These are phyloP conservation scores for Rhizophora apiculata DNA, from an alignment of 345 rosid species.

Conservation along the genomic window DNA sequence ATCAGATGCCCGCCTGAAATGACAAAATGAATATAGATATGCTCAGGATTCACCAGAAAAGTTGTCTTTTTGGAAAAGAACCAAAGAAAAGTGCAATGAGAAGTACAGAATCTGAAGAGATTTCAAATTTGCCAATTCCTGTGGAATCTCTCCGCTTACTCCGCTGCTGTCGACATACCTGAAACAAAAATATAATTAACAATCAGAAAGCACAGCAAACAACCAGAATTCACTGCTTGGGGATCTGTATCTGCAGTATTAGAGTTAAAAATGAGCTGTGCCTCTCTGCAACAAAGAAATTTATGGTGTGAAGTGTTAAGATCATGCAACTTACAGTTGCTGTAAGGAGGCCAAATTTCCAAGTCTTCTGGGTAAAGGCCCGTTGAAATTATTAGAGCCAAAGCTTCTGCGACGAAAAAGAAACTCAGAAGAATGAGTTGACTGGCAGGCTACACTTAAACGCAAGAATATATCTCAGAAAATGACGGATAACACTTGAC, in stretches of 20 bases:
- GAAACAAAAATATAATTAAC: slow-evolving; percentile 17
- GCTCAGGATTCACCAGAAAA: slow-evolving; percentile 3
- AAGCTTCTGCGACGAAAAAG: slow-evolving; percentile 39
- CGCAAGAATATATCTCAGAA: background rate
- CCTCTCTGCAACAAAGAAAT: too few species aligned
- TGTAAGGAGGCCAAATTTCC: slow-evolving; percentile 46
- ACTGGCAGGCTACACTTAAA: background rate
- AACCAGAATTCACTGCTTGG: background rate
- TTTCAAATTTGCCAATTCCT: slow-evolving; percentile 43
- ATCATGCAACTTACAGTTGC: slow-evolving; percentile 41
- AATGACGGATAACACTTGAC: slow-evolving; percentile 33
- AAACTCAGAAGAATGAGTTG: background rate
- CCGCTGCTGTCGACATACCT: slow-evolving; percentile 64
- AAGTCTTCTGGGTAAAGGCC: slow-evolving; percentile 42
- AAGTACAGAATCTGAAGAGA: slow-evolving; percentile 46
- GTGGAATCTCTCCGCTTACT: slow-evolving; percentile 47
- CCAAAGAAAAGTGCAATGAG: background rate
- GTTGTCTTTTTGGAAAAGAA: background rate
- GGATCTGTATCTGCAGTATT: too few species aligned
- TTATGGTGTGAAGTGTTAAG: background rate
- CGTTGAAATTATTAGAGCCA: slow-evolving; percentile 53
- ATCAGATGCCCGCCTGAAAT: slow-evolving; percentile 62
- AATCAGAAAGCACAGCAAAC: slow-evolving; percentile 8
- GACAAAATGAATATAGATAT: background rate
- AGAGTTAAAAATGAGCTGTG: too few species aligned